These are phyloP conservation scores for Penicillium concentricum DNA, from an alignment of 2,329 filamentous ascomycete genomes.

Conservation along the genomic window DNA sequence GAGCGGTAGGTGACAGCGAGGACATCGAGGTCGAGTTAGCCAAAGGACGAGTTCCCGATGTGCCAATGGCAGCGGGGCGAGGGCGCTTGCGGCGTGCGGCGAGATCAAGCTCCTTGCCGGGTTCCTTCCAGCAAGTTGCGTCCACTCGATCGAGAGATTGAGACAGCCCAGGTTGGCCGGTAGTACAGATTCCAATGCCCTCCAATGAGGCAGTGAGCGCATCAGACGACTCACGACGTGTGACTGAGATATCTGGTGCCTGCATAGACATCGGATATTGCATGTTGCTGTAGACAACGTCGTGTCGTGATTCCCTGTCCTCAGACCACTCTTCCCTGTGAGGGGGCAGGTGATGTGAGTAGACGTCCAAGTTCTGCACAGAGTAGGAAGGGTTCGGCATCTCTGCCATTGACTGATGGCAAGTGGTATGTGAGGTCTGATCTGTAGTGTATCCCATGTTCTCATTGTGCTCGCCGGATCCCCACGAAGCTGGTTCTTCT, in stretches of 20 bases:
- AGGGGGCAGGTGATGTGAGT: slow-evolving; percentile 15
- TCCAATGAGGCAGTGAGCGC: slow-evolving; percentile 35
- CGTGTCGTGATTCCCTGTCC: slow-evolving; percentile 23
- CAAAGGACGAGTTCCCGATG: slow-evolving; percentile 39
- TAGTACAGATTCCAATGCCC: slow-evolving; percentile 38
- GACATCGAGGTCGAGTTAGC: slow-evolving; percentile 42
- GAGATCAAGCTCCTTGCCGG: slow-evolving; percentile 46
- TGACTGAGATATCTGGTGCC: slow-evolving; percentile 28
- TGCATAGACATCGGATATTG: slow-evolving; percentile 33
- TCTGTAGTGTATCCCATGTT: slow-evolving; percentile 24
- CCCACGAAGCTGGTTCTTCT: slow-evolving; percentile 31
- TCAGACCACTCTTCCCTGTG: slow-evolving; percentile 31
- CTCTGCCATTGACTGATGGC: slow-evolving; percentile 23
- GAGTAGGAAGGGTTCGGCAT: slow-evolving; percentile 16
- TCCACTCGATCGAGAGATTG: slow-evolving; percentile 29
- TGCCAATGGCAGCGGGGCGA: slow-evolving; percentile 48
- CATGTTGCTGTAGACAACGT: slow-evolving; percentile 33
- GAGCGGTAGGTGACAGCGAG: slow-evolving; percentile 42
- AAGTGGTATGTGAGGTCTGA: slow-evolving; percentile 19
- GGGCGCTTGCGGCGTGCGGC: slow-evolving; percentile 48
- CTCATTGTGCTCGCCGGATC: slow-evolving; percentile 23
- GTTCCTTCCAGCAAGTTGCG: slow-evolving; percentile 33
- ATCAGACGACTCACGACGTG: slow-evolving; percentile 35
- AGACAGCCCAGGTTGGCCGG: slow-evolving; percentile 22
- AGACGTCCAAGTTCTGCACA: slow-evolving; percentile 15